Base-by-base conservation (phyloP, 805 yeast species). In the Zygosaccharomyces gambellarensis region DNA sequence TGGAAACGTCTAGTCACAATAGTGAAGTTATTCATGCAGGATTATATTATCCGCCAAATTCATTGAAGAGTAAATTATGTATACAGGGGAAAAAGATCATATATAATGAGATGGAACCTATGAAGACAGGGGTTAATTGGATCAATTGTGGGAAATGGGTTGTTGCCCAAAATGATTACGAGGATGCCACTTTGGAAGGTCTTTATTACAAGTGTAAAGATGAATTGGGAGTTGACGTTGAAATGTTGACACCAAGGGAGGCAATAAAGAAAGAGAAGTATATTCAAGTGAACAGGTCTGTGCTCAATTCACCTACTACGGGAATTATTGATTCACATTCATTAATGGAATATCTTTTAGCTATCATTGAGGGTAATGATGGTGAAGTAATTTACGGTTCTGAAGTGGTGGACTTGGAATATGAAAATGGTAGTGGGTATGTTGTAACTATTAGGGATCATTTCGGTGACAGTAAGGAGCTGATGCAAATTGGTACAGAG, bases 11-110 rank as follows among this genome's bases (percentile, higher is more conserved):
- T 5, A 78, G 92, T n/a, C 72, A 97, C 46, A 90, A 90, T 71
- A 86, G 95, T 1, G 97, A 90, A 61, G 97, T 90, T 23, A 84
- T 90, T 22, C 97, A 90, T 68, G 96, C 96, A 0, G 97, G 96
- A 0, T 60, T 90, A 5, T 90, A 90, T 63, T 85, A 87, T 60
- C 95, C 96, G 0, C 68, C 71, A 8, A 78, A 79, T 50, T 76
- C 85, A 2, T 71, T 90, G 47, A 85, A 87, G 61, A 80, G 87
- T 0, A 67, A 72, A 55, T 67, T 90, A 27, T 90, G 97, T 59
- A 72, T 90, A 30, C 74, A 77, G 34, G 97, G 97, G 0, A 89
- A 86, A 58, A 66, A 80, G 11, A 67, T 82, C 65, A 72, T 90
- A 10, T 90, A 89, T 63, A 69, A 71, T 12, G 76, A 70, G 28